Evolutionary conservation across 1,284 basidiomycete species (phyloP).

Genomic region (Tilletia horrida): DNA sequence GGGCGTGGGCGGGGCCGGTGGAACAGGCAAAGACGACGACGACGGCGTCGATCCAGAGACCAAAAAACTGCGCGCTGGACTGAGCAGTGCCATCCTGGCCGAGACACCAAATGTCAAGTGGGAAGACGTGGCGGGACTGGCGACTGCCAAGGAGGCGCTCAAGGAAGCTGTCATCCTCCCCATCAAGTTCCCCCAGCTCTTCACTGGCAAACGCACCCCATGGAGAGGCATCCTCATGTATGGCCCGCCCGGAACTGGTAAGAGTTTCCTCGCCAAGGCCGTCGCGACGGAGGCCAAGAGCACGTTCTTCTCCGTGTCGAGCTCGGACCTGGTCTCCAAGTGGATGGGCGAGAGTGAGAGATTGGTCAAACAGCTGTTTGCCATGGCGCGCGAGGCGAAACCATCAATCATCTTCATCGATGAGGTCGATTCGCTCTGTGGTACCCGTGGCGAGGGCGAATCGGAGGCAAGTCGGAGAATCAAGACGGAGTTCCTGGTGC

Average conservation of each 20-base stretch:
- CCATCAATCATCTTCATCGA: constrained; percentile 99
- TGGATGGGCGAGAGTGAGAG: constrained; percentile 97
- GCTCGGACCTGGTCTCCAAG: constrained; percentile 92
- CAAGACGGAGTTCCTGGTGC: constrained; percentile 93
- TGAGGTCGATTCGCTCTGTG: constrained; percentile 93
- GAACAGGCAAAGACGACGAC: constrained; percentile 64
- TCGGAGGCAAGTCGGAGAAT: constrained; percentile 92
- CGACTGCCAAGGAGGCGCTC: constrained; percentile 87
- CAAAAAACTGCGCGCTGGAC: constrained; percentile 86
- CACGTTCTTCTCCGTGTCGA: constrained; percentile 96
- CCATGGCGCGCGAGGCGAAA: constrained; percentile 92
- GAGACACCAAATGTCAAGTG: constrained; percentile 95
- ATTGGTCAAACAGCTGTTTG: constrained; percentile 91
- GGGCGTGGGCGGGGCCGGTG: constrained; percentile 62
- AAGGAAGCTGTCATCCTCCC: constrained; percentile 98
- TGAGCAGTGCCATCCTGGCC: constrained; percentile 80
- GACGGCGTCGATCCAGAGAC: constrained; percentile 78
- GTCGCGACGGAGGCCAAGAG: constrained; percentile 96
- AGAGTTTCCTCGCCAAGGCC: constrained; percentile 88
- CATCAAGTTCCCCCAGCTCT: constrained; percentile 97
- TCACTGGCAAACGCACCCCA: constrained; percentile 95
- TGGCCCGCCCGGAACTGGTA: constrained; percentile 62
- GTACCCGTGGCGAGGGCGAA: constrained; percentile 90
- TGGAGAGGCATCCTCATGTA: constrained; percentile 95
- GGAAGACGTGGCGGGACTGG: constrained; percentile 96